Conservation (phyloP, 805 yeast species). For the Phaffomyces antillensis region DNA sequence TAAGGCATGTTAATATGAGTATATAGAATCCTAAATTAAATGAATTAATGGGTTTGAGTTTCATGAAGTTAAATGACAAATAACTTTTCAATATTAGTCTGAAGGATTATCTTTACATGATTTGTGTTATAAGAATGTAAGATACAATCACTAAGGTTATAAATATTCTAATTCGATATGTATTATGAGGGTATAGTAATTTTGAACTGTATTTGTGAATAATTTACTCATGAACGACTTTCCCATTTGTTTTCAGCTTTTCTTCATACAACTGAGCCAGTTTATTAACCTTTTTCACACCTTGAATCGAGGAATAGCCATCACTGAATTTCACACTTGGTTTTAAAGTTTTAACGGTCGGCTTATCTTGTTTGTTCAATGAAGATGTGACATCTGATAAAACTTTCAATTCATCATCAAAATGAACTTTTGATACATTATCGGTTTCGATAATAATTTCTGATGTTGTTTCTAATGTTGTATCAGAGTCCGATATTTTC, state of each 20-base stretch:
- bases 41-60: too few relatives aligned
- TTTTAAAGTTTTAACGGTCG: constrained; percentile 7
- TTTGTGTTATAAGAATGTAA: too few relatives aligned
- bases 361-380: constrained; percentile 13
- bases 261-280: constrained; percentile 61
- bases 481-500: constrained; percentile 2
- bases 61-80: too few relatives aligned
- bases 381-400: constrained; percentile 19
- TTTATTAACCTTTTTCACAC: constrained; percentile 49
- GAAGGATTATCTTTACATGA: too few relatives aligned
- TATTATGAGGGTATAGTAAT: too few relatives aligned
- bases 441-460: neutral
- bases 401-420: constrained; percentile 9
- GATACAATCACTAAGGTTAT: too few relatives aligned
- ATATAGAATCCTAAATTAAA: too few relatives aligned
- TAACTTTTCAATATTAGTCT: too few relatives aligned
- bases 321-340: constrained; percentile 19
- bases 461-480: neutral
- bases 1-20: too few relatives aligned
- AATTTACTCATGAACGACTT: too few relatives aligned
- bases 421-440: constrained; percentile 1
- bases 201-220: too few relatives aligned
- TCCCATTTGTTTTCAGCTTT: constrained; percentile 29
- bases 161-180: too few relatives aligned
- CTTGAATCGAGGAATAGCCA: constrained; percentile 27